These are phyloP conservation scores for Sporothrix humicola DNA, from an alignment of 2,329 filamentous ascomycete genomes.

Conservation along the genomic window DNA sequence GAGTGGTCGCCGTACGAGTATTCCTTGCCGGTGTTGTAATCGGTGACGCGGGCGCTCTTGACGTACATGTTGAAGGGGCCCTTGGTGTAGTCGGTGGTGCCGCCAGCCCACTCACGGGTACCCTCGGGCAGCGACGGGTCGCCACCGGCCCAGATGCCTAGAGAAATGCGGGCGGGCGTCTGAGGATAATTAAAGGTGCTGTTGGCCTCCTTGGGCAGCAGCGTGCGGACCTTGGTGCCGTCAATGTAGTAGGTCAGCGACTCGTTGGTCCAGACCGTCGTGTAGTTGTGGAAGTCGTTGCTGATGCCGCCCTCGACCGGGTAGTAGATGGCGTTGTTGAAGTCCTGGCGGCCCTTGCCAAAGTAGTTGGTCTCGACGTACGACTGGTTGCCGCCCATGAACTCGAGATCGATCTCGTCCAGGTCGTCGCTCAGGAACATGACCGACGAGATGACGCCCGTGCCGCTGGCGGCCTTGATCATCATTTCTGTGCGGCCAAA, in stretches of 20 bases:
- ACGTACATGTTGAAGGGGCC: constrained; percentile 69
- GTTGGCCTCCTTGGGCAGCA: constrained; percentile 66
- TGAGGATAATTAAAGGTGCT: constrained; percentile 72
- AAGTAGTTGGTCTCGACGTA: constrained; percentile 77
- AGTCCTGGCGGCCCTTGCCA: constrained; percentile 65
- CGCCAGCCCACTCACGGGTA: constrained; percentile 64
- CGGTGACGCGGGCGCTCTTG: constrained; percentile 52
- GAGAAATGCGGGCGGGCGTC: constrained; percentile 73
- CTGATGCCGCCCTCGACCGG: constrained; percentile 59
- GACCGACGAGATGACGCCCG: constrained; percentile 79
- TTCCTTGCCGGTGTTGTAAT: constrained; percentile 43
- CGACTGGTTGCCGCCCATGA: constrained; percentile 69
- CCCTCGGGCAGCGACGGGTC: constrained; percentile 58
- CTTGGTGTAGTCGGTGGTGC: constrained; percentile 59
- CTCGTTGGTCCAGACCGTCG: constrained; percentile 73
- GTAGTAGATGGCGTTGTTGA: constrained; percentile 66
- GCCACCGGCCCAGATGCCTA: constrained; percentile 71
- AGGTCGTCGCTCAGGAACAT: constrained; percentile 84
- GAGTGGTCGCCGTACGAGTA: constrained; percentile 38
- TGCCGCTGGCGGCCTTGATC: constrained; percentile 76
- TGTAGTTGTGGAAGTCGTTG: constrained; percentile 74
- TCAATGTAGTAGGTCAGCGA: constrained; percentile 74
- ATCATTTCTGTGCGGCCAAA: constrained; percentile 79
- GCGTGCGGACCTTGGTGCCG: constrained; percentile 65
- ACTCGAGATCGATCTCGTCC: constrained; percentile 89